Conservation (phyloP, 2,329 filamentous ascomycete species). For the Apiospora rasikravindrae region DNA sequence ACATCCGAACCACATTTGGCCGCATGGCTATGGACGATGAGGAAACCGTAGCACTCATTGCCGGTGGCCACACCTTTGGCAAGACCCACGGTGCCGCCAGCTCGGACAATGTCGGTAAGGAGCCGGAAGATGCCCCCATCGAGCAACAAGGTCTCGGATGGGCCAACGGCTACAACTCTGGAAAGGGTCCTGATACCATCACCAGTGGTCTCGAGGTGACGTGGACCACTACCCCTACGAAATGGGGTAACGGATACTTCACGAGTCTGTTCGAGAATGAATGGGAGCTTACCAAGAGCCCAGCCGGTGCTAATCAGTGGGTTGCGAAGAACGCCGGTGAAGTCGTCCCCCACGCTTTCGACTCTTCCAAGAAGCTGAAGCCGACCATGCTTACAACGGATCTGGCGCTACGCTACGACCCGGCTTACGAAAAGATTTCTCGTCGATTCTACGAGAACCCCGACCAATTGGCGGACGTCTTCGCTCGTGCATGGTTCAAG, state of each 20-base stretch:
- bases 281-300: constrained; percentile 77
- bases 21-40: constrained; percentile 86
- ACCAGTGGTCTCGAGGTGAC: constrained; percentile 79
- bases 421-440: constrained; percentile 76
- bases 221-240: constrained; percentile 78
- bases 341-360: constrained; percentile 74
- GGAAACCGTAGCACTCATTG: constrained; percentile 80
- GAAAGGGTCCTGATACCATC: constrained; percentile 73
- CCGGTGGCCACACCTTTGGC: constrained; percentile 78
- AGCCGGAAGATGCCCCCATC: constrained; percentile 69
- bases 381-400: constrained; percentile 80
- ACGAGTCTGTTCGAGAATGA: constrained; percentile 80
- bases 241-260: constrained; percentile 78
- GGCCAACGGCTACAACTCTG: constrained; percentile 66
- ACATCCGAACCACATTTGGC: constrained; percentile 76
- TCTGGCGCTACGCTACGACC: constrained; percentile 73
- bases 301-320: constrained; percentile 79
- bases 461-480: constrained; percentile 70
- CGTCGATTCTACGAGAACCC: constrained; percentile 72
- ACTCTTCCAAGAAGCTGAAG: constrained; percentile 71
- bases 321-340: constrained; percentile 70
- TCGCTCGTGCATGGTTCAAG: constrained; percentile 82
- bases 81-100: constrained; percentile 79
- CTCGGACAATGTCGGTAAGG: constrained; percentile 66
- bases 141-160: constrained; percentile 76